These are phyloP conservation scores for Cryphonectria carpinicola DNA, from an alignment of 2,329 filamentous ascomycete genomes.

Conservation along the genomic window DNA sequence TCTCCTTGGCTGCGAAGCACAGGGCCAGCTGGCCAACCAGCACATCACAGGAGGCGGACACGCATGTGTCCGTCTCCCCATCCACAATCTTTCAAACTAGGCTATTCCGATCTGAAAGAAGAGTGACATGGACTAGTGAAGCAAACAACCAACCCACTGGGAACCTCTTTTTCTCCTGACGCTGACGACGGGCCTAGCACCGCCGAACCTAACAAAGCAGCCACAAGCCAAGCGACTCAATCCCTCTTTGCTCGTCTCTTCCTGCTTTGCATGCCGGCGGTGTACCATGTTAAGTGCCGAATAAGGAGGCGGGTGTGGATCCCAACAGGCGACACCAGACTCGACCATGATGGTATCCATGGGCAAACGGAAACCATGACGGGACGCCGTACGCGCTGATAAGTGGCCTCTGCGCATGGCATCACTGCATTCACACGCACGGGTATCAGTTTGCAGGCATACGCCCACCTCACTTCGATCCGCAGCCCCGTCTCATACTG, in stretches of 20 bases:
- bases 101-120: not conserved
- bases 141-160: constrained; percentile 14
- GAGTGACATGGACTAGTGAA: not conserved
- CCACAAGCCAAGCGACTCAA: not conserved
- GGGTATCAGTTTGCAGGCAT: constrained; percentile 24
- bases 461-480: constrained; percentile 30
- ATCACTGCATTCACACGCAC: constrained; percentile 23
- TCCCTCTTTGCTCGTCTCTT: too few species aligned
- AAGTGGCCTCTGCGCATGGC: constrained; percentile 23
- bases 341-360: constrained; percentile 17
- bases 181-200: not conserved
- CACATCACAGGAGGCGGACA: constrained; percentile 20
- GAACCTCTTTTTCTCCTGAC: not conserved
- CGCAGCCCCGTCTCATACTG: not conserved
- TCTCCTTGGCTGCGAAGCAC: not conserved
- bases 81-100: constrained; percentile 5
- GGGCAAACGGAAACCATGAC: constrained; percentile 21
- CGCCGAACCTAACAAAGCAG: constrained; percentile 5
- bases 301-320: not conserved
- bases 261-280: not conserved
- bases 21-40: not conserved
- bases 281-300: not conserved
- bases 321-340: constrained; percentile 13
- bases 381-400: constrained; percentile 16
- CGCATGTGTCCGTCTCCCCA: constrained; percentile 19